Conservation (phyloP, 2,329 filamentous ascomycete species). For the Diaporthe helianthi region DNA sequence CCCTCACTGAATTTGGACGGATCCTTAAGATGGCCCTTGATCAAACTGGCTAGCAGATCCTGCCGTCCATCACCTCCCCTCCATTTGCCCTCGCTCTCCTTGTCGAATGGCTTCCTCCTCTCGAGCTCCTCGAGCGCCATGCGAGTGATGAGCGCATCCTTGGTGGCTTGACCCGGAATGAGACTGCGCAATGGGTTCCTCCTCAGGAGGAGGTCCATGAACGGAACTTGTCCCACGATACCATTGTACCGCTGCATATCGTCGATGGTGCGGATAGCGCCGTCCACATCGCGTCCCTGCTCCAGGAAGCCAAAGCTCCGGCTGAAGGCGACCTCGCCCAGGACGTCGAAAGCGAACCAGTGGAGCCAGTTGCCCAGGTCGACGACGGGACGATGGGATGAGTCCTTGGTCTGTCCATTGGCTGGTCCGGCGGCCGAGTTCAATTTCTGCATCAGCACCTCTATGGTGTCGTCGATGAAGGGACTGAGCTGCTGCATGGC, state of each 20-base stretch:
- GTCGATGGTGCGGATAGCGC: conserved; percentile 60
- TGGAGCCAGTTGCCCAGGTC: conserved; percentile 58
- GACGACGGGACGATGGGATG: conserved; percentile 40
- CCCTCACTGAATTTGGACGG: conserved; percentile 55
- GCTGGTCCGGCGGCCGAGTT: conserved; percentile 44
- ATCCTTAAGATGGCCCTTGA: conserved; percentile 59
- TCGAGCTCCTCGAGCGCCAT: conserved; percentile 59
- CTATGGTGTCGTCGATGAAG: conserved; percentile 60
- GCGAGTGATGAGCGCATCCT: conserved; percentile 57
- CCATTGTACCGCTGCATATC: conserved; percentile 60
- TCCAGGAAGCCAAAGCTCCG: conserved; percentile 60
- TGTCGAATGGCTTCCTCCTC: conserved; percentile 53
- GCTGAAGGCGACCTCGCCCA: conserved; percentile 60
- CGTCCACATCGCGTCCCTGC: conserved; percentile 57
- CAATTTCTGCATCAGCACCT: conserved; percentile 52
- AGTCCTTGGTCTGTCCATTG: conserved; percentile 36
- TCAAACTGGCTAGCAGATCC: conserved; percentile 58
- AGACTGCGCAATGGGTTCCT: conserved; percentile 57
- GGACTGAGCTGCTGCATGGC: conserved; percentile 59
- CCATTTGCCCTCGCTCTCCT: conserved; percentile 51
- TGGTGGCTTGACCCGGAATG: conserved; percentile 51
- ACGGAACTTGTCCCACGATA: conserved; percentile 58
- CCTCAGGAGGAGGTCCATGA: conserved; percentile 55
- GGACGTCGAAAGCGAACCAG: conserved; percentile 55
- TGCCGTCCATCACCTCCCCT: conserved; percentile 52